Evolutionary conservation across 2,329 filamentous ascomycete species (phyloP), one percentile per base, ranked within the genome.

Genomic region (Fusarium clavum): DNA sequence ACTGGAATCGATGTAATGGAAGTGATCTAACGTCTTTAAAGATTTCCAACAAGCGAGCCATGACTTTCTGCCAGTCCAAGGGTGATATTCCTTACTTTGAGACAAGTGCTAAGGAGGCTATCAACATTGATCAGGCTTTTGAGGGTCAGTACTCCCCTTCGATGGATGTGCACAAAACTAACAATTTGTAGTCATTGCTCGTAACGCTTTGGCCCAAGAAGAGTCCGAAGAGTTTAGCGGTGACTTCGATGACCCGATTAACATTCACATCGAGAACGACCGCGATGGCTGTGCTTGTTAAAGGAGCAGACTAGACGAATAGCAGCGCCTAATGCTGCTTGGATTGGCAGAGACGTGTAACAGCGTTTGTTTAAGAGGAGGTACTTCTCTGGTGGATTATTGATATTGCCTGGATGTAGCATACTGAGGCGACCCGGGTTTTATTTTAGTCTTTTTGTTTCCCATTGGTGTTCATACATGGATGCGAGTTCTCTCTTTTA

Each of bases 41-140:
- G 91, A 97, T 99, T 76, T 97, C 94, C 30, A 94, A 92, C 77
- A 98, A 98, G 88, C 89, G 96, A 70, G 96, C 96, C 64, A 94
- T 95, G 89, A 94, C 95, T 16, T 99, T 98, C 81, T 99, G 96
- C 82, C 94, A 98, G 81, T 97, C 94, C 61, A 98, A 98, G 83
- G 95, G 95, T 49, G 94, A 94, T 64, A 98, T 99, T 72, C 96
- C 96, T 20, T 99, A 99, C 83, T 99, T 99, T 78, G 96, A 99
- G 88, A 99, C 96, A 20, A 98, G 94, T 82, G 96, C 96, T 66
- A 99, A 99, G 85, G 96, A 99, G 82, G 96, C 95, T 65, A 92
- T 98, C 83, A 99, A 99, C 78, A 96, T 99, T 45, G 96, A 99
- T 82, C 94, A 89, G 78, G 87, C 87, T 27, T 90, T 90, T 74